Base-by-base conservation (phyloP, 345 rosid species). In the Acer negundo region DNA sequence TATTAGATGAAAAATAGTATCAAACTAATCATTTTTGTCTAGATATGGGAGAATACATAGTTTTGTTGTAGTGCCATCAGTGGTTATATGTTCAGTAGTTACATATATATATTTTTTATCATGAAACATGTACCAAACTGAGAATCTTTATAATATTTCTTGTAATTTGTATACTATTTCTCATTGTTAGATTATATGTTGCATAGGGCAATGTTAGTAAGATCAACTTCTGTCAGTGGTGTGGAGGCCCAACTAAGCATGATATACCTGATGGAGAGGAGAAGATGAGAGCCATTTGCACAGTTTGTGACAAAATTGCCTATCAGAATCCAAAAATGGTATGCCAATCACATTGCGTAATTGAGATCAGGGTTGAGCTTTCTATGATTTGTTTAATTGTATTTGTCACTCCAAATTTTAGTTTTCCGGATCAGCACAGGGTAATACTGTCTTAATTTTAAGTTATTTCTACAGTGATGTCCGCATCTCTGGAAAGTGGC, bases 241-340 rank as follows among this genome's bases (percentile, higher is more conserved):
- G 99, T 85, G 98, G 99, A 74, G 97, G 97, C 40, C 84, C 87
- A n/a, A 90, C 95, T 19, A 96, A 94, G 84, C 91, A 94, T 80
- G 99, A 88, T 72, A 84, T 94, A 44, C 99, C 98, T 53, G 85
- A 89, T 47, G 98, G 98, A 56, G 99, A 96, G 80, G 98, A 96
- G 88, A 96, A 91, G 84, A 71, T 83, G 74, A 84, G 98, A 85
- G 97, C 98, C 73, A 90, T 94, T 79, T 96, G 99, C 82, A 89
- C 92, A 11, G 82, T 83, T 53, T 96, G 99, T 38, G 90, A 79
- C 75, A 91, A 79, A 84, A 89, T 96, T 69, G 91, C 95, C 8
- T 96, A 96, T 76, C 94, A 96, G 85, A 96, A 96, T 82, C 99
- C 99, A 22, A 96, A 94, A 85, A 96, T 96, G 98, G 99, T 96